These are phyloP conservation scores for Neonectria faginata DNA, from an alignment of 2,329 filamentous ascomycete genomes.

Conservation along the genomic window DNA sequence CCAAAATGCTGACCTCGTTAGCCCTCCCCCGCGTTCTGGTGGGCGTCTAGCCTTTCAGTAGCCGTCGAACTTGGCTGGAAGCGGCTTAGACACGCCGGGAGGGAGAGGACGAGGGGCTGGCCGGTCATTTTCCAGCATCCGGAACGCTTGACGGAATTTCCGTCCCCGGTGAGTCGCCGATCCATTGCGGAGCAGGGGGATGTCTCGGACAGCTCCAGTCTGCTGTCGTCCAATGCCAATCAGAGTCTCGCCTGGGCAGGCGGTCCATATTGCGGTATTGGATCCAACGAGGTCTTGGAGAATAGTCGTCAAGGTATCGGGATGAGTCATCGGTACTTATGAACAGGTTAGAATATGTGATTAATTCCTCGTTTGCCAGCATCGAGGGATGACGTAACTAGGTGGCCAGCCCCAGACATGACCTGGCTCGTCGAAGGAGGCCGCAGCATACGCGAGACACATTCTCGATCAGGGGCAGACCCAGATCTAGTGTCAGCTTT, in stretches of 20 bases:
- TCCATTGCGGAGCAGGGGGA: too few relatives aligned
- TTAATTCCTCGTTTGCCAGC: not conserved
- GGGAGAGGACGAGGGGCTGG: not conserved
- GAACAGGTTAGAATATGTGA: not conserved
- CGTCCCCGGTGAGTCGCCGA: not conserved
- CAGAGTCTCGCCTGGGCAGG: not conserved
- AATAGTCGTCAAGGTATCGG: not conserved
- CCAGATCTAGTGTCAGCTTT: not conserved
- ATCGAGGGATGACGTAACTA: slow-evolving; percentile 6
- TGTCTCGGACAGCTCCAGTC: too few relatives aligned
- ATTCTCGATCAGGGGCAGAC: slow-evolving; percentile 14
- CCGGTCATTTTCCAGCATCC: not conserved
- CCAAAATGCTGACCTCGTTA: not conserved
- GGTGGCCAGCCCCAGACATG: slow-evolving; percentile 18
- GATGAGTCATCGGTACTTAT: slow-evolving; percentile 22
- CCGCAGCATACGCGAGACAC: slow-evolving; percentile 7
- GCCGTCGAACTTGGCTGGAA: not conserved
- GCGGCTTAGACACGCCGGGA: not conserved
- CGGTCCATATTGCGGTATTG: not conserved
- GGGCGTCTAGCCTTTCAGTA: not conserved
- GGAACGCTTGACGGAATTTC: slow-evolving; percentile 1
- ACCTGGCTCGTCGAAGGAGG: slow-evolving; percentile 14
- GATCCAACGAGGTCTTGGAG: not conserved
- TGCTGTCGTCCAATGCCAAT: not conserved
- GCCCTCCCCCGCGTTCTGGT: not conserved